Base-by-base conservation (phyloP, 2,329 filamentous ascomycete species). In the Colletotrichum cordylinicola region DNA sequence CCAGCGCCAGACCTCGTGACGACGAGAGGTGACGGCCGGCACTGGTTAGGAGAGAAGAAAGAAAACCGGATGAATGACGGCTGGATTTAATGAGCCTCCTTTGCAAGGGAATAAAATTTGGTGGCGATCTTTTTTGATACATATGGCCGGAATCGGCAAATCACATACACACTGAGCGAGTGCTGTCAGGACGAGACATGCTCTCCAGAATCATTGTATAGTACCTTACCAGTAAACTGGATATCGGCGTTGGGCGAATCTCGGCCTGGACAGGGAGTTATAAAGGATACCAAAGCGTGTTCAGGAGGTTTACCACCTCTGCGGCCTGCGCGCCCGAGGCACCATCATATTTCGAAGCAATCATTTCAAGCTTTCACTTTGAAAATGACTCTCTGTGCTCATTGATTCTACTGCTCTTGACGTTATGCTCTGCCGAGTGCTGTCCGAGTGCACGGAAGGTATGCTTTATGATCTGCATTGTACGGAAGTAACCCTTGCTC, bases 1-100 rank as follows among this genome's bases (percentile, higher is more conserved):
- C 87, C 29, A 87, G 84, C 52, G 77, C 77, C 37, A 75, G 72
- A 33, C 72, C 77, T 35, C 62, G 58, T 21, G 58, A 66, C 18
- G 76, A 77, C 33, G 76, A 74, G 35, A 76, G 74, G 66, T 76
- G 66, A 62, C 43, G 9, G 27, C 8, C 27, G n/a, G 12, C 7
- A 15, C 56, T 31, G 35, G 35, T 31, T 18, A 48, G 27, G 8
- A 31, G 13, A 35, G n/a, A 33, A 56, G 24, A 29, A 29, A 64
- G n/a, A 37, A 27, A 43, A 64, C 16, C 55, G 55, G 15, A 76
- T 69, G 43, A 72, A 64, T 69, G 37, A 76, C 58, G 74, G 74
- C 74, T 39, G 56, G 27, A 67, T n/a, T 33, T 60, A 58, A 73
- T 60, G 70, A 68, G 64, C 43, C 70, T 33, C 48, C 27, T 39